Evolutionary conservation across 139 green algal genomes (phyloP), one percentile per base, ranked within the genome.

Genomic region (Coelastrella sp.): DNA sequence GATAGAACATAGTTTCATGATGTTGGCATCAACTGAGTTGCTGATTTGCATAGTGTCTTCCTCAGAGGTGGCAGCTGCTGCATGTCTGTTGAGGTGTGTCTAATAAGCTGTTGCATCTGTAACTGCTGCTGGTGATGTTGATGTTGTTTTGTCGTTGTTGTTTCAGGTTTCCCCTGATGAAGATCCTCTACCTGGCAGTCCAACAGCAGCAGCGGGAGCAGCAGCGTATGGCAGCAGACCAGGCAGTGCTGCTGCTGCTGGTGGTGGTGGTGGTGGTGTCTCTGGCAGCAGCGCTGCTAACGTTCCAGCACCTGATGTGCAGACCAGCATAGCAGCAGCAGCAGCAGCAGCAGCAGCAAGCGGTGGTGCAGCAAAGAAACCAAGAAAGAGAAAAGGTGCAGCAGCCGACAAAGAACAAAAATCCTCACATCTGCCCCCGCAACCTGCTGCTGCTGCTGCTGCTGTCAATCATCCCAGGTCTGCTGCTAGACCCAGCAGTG

Each of bases 181-280:
- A n/a, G 71, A 41, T 0, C 41, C 71, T 27, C 71, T 43, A 43
- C 71, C 71, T 30, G 48, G 48, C 30, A 66, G 72, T 32, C 45
- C 72, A 19, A 66, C 34, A 30, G 48, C 72, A 80, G 72, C 72
- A 80, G 72, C 72, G 66, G 72, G 43, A 66, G 71, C 71, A 64
- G 72, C 72, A 80, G 72, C 72, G 7, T 23, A 80, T 13, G 45
- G 45, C 27, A 41, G 57, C 23, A 59, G 68, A 59, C 35, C 23
- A 27, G 37, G 38, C 4, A 57, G 27, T 30, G 71, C 71, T 62
- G 38, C 71, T 79, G 71, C 71, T 45, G 71, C 43, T 41, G 25
- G 41, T 43, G 43, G 41, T 45, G 71, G n/a, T 43, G 41, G 0
- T 79, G 43, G 8, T 79, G 69, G 2, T 19, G 40, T 3, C 15